Evolutionary conservation across 2,329 filamentous ascomycete genomes (phyloP).

Genomic region (Microdochium nivale): DNA sequence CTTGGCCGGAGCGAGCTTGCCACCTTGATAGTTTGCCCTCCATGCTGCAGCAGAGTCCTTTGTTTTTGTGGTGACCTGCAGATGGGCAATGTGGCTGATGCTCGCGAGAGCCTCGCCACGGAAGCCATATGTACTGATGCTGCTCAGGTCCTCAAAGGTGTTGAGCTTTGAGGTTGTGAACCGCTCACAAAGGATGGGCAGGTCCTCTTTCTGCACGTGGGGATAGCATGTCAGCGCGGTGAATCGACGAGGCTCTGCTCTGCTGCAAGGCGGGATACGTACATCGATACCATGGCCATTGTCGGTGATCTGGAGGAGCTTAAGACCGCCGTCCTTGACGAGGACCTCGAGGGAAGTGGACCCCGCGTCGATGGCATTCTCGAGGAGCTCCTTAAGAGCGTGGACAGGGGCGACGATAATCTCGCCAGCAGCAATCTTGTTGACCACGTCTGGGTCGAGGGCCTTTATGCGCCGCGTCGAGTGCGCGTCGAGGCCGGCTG

Average conservation of each 20-base stretch:
- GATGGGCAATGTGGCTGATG: slow-evolving; percentile 96
- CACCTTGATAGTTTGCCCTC: slow-evolving; percentile 80
- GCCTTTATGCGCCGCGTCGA: slow-evolving; percentile 49
- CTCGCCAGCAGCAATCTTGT: slow-evolving; percentile 96
- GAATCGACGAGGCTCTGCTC: background rate
- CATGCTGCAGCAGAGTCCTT: slow-evolving; percentile 81
- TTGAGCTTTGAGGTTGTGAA: slow-evolving; percentile 97
- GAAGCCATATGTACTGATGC: slow-evolving; percentile 95
- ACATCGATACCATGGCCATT: slow-evolving; percentile 95
- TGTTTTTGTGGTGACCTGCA: slow-evolving; percentile 91
- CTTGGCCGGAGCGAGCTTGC: slow-evolving; percentile 73
- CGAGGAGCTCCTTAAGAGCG: slow-evolving; percentile 90
- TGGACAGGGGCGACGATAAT: slow-evolving; percentile 97
- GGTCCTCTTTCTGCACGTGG: slow-evolving; percentile 65
- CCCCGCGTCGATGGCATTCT: slow-evolving; percentile 96
- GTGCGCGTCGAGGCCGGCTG: slow-evolving; percentile 20
- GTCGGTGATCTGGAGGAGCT: slow-evolving; percentile 92
- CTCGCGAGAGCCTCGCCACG: slow-evolving; percentile 92
- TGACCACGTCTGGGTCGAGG: slow-evolving; percentile 85
- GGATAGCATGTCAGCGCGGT: slow-evolving; percentile 12
- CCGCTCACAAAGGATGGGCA: slow-evolving; percentile 86
- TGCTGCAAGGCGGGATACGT: slow-evolving; percentile 18
- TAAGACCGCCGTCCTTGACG: slow-evolving; percentile 90
- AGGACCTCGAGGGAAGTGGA: slow-evolving; percentile 84
- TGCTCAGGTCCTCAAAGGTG: slow-evolving; percentile 81